Evolutionary conservation across 176 grass and related monocot genomes (phyloP).

Genomic region (Saccharum officinarum): DNA sequence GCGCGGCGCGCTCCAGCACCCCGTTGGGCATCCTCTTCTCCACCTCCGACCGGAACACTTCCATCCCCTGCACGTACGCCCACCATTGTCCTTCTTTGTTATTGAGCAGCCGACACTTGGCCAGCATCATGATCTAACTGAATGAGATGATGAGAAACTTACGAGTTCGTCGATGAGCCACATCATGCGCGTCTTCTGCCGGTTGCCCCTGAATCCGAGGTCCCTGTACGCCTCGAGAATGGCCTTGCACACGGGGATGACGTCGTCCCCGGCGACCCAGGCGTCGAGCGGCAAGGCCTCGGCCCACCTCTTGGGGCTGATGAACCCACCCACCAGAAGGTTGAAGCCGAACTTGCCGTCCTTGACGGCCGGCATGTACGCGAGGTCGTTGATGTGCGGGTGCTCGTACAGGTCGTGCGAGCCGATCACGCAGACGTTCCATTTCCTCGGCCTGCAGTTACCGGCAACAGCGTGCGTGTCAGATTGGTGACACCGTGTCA

Average conservation of each 20-base stretch:
- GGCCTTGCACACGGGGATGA: conserved; percentile 67
- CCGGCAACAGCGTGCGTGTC: background rate
- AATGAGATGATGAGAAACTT: conserved; percentile 5
- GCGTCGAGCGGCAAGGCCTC: conserved; percentile 90
- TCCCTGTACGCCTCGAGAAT: conserved; percentile 84
- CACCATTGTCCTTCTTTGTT: background rate
- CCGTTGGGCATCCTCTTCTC: conserved; percentile 74
- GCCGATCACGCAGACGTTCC: conserved; percentile 88
- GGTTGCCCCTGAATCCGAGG: conserved; percentile 72
- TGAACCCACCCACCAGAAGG: conserved; percentile 87
- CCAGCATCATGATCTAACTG: background rate
- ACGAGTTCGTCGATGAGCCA: conserved; percentile 98
- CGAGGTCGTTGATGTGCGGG: conserved; percentile 92
- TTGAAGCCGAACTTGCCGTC: conserved; percentile 85
- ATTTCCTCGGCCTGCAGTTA: conserved; percentile 67
- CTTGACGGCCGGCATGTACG: conserved; percentile 85
- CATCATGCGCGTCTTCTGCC: conserved; percentile 97
- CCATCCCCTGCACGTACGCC: conserved; percentile 53
- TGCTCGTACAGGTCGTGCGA: conserved; percentile 91
- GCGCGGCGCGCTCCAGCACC: conserved; percentile 48
- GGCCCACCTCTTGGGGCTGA: conserved; percentile 84
- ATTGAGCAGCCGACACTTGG: background rate
- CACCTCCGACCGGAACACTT: conserved; percentile 79
- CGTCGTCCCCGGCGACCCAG: conserved; percentile 67
- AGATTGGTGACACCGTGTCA: background rate